These are phyloP conservation scores for Salvia sclarea DNA, from an alignment of 305 asterid genomes.

Conservation along the genomic window DNA sequence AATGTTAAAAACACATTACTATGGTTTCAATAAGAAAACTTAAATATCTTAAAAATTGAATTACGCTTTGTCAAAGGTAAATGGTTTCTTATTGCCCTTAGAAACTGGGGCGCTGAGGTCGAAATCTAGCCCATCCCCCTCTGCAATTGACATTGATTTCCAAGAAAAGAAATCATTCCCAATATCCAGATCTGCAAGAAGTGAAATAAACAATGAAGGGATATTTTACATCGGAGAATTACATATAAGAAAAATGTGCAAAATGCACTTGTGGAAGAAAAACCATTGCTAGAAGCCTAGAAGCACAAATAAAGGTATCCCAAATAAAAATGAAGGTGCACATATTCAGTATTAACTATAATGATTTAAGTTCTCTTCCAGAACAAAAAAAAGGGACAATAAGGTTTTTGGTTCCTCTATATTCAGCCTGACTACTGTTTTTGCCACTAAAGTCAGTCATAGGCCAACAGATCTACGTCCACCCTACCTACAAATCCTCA, in stretches of 20 bases:
- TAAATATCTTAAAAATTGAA: constrained; percentile 18
- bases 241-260: constrained; percentile 14
- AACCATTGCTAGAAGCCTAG: constrained; percentile 3
- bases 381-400: not conserved
- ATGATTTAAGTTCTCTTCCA: constrained; percentile 3
- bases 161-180: constrained; percentile 78
- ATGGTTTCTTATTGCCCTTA: constrained; percentile 66
- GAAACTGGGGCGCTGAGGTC: constrained; percentile 65
- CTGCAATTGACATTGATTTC: constrained; percentile 63
- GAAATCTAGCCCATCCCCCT: constrained; percentile 63
- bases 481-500: constrained; percentile 18
- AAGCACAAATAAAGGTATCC: constrained; percentile 19
- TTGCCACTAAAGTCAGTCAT: not conserved
- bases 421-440: constrained; percentile 24
- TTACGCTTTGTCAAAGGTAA: constrained; percentile 63
- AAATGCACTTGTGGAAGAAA: not conserved
- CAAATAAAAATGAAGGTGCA: constrained; percentile 6
- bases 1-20: constrained; percentile 18
- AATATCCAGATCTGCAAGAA: constrained; percentile 68
- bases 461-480: constrained; percentile 22
- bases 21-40: not conserved
- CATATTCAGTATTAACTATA: not conserved
- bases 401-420: constrained; percentile 21
- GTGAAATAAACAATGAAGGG: constrained; percentile 28
- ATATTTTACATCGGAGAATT: constrained; percentile 8